phyloP scores from a whole-genome alignment of 192 early-diverging fungal species.

The Umbelopsis vinacea region DNA sequence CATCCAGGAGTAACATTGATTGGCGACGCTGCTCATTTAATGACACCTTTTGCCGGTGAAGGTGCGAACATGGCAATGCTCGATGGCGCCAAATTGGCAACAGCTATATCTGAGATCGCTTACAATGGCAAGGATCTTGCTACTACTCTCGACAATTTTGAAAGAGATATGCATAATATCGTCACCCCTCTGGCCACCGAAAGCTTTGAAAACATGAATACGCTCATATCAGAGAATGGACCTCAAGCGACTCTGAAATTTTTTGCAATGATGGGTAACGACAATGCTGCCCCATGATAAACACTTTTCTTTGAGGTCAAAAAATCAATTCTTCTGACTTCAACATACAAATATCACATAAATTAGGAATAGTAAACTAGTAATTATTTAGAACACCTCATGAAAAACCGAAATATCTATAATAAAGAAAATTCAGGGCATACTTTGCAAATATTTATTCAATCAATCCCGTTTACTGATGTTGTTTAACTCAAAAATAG shows the following conservation, averaged over 20 bases:
- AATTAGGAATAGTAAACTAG: too few species aligned
- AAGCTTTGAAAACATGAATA: background rate
- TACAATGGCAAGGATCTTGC: constrained; percentile 15
- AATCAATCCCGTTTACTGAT: too few species aligned
- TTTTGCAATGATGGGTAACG: background rate
- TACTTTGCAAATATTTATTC: background rate
- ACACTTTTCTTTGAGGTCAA: too few species aligned
- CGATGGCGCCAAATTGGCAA: constrained; percentile 35
- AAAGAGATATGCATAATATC: constrained; percentile 23
- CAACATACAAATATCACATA: too few species aligned
- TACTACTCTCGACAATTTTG: constrained; percentile 9
- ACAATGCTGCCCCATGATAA: too few species aligned
- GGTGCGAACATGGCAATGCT: constrained; percentile 50
- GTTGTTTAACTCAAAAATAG: background rate
- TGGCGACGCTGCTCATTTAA: constrained; percentile 56
- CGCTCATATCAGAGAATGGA: background rate
- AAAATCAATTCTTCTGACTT: too few species aligned
- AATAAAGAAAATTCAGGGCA: background rate
- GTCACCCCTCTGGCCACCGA: background rate
- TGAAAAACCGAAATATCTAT: background rate
- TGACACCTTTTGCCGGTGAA: constrained; percentile 55
- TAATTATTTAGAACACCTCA: background rate
- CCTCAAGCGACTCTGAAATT: background rate
- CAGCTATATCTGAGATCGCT: background rate
- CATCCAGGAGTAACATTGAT: constrained; percentile 42